Evolutionary conservation across 768 basidiomycete species (phyloP).

Genomic region (Russula dissimulans): DNA sequence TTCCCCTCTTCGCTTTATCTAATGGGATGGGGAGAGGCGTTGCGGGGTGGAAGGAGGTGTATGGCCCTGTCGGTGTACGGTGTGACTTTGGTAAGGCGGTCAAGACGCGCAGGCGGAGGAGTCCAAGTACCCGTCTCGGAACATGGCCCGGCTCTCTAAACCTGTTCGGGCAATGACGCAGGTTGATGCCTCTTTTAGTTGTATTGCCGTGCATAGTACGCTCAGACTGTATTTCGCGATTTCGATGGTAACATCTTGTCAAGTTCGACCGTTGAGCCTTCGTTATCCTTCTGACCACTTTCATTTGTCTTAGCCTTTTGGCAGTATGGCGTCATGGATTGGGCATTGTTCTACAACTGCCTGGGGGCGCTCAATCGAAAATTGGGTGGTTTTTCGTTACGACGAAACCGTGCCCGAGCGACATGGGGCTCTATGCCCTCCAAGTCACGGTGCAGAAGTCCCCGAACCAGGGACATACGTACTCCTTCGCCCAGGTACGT

Average conservation of each 20-base stretch:
- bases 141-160: too few species aligned
- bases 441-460: neutral
- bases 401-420: neutral
- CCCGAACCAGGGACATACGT: neutral
- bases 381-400: neutral
- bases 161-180: too few species aligned
- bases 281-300: neutral
- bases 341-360: neutral
- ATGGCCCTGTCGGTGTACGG: neutral
- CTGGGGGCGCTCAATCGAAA: neutral
- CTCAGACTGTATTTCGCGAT: too few species aligned
- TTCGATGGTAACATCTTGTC: too few species aligned
- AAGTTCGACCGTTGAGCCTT: too few species aligned
- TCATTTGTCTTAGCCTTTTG: neutral
- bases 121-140: too few species aligned
- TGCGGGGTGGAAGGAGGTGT: neutral
- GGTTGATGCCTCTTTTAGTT: too few species aligned
- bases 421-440: neutral
- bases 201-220: too few species aligned
- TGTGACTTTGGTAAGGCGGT: neutral
- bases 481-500: too few species aligned
- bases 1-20: constrained; percentile 6
- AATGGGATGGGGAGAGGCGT: neutral
- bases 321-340: neutral
- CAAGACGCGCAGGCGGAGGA: too few species aligned